These are phyloP conservation scores for Periconia macrospinosa DNA, from an alignment of 2,329 filamentous ascomycete species.

Conservation along the genomic window DNA sequence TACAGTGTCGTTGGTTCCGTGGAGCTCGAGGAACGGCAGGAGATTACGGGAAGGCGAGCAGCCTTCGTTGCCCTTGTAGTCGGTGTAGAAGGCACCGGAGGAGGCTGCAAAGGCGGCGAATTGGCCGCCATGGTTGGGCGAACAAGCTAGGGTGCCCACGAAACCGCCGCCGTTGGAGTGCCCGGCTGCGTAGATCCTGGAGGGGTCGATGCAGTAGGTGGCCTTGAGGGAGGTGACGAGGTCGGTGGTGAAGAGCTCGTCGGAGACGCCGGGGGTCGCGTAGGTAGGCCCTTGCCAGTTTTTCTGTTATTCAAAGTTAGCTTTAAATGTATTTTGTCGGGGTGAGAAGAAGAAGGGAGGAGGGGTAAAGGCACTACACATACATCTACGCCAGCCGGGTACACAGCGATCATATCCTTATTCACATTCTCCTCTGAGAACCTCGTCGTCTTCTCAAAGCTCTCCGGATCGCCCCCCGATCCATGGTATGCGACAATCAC, in stretches of 20 bases:
- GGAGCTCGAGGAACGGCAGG: constrained; percentile 1
- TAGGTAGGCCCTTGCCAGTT: constrained; percentile 5
- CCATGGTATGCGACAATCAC: constrained; percentile 5
- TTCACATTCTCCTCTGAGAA: background rate
- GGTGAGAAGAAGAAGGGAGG: background rate
- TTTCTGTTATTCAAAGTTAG: background rate
- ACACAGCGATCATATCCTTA: constrained; percentile 1
- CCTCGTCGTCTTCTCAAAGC: background rate
- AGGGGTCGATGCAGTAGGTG: constrained; percentile 3
- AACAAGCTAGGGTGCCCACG: constrained; percentile 7
- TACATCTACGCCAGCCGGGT: constrained; percentile 4
- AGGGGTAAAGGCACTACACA: background rate
- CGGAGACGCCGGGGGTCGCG: constrained; percentile 1
- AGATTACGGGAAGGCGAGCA: background rate
- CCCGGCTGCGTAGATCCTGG: constrained; percentile 1
- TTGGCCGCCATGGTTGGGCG: constrained; percentile 1
- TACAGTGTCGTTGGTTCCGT: background rate
- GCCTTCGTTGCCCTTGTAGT: background rate
- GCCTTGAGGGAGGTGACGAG: background rate
- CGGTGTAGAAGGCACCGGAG: constrained; percentile 2
- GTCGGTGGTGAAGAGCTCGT: constrained; percentile 1
- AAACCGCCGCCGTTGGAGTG: constrained; percentile 6
- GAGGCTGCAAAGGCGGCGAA: constrained; percentile 5
- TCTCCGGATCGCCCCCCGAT: background rate
- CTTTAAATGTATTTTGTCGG: background rate